phyloP scores from a whole-genome alignment of 1,284 basidiomycete genomes.

The Blastosporella zonata region DNA sequence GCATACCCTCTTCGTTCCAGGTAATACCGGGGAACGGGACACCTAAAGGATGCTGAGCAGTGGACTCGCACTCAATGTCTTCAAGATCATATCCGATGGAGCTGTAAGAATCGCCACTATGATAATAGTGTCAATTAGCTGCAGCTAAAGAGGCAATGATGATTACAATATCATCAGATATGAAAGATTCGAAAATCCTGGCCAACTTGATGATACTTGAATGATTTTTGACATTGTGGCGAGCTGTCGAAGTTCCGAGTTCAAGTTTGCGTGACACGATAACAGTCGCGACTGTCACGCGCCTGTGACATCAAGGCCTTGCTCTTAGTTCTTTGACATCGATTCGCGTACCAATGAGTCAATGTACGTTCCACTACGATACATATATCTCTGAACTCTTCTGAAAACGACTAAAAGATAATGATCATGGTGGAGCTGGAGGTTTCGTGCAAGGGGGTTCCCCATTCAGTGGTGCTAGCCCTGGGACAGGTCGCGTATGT shows the following conservation, averaged over 20 bases:
- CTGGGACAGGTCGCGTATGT: constrained; percentile 34
- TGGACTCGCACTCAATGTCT: constrained; percentile 26
- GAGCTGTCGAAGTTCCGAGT: too few relatives aligned
- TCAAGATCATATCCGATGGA: constrained; percentile 33
- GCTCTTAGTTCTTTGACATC: neutral
- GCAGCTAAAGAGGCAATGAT: neutral
- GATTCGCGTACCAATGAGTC: constrained; percentile 28
- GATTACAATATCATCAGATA: constrained; percentile 45
- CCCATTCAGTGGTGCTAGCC: constrained; percentile 39
- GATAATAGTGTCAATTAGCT: constrained; percentile 1
- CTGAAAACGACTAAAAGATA: constrained; percentile 22
- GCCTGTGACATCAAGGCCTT: constrained; percentile 8
- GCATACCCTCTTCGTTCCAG: constrained; percentile 39
- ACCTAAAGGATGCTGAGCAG: constrained; percentile 43
- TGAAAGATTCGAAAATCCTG: constrained; percentile 33
- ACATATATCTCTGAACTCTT: neutral
- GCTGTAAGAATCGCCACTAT: constrained; percentile 54
- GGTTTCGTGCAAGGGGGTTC: constrained; percentile 39
- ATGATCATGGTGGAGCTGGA: constrained; percentile 33
- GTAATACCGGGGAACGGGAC: constrained; percentile 41
- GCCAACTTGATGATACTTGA: constrained; percentile 32
- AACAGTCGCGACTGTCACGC: constrained; percentile 15
- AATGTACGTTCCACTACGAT: constrained; percentile 27
- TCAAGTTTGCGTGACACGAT: neutral
- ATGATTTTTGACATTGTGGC: constrained; percentile 22